A percentile compares a stretch with the other conserved stretches of the same genome.
These are phyloP conservation scores for Phytophthora citricola DNA, from an alignment of 352 stramenopile species.

Conservation along the genomic window DNA sequence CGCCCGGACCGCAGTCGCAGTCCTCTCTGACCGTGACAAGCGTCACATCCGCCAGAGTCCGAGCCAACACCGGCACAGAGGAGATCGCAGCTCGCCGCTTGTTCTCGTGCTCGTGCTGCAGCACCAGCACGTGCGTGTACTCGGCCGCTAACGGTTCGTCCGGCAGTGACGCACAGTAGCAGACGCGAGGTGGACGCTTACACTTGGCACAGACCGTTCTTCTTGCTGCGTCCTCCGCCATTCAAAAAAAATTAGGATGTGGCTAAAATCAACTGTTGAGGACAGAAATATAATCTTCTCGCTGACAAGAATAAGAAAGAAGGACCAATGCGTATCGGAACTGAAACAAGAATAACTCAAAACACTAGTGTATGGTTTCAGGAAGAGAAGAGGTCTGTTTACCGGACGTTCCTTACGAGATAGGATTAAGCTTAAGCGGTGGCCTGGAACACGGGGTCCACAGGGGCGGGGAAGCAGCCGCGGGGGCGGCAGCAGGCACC, in stretches of 20 bases:
- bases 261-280: too few species aligned
- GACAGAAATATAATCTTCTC: too few species aligned
- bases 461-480: constrained; percentile 39
- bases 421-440: constrained; percentile 59
- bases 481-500: constrained; percentile 41
- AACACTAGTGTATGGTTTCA: constrained; percentile 32
- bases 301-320: neutral
- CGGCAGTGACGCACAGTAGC: constrained; percentile 66
- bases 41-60: constrained; percentile 46
- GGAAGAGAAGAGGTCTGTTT: constrained; percentile 37
- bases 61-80: constrained; percentile 68
- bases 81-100: constrained; percentile 63
- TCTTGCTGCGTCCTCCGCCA: constrained; percentile 13
- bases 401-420: constrained; percentile 34
- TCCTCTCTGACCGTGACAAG: constrained; percentile 49
- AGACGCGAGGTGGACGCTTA: constrained; percentile 49
- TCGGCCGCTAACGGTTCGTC: constrained; percentile 24
- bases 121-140: constrained; percentile 57
- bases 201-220: constrained; percentile 56
- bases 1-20: constrained; percentile 30
- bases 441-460: constrained; percentile 57
- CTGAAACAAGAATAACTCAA: neutral
- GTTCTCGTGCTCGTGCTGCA: constrained; percentile 72
- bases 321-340: neutral
- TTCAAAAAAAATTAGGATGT: constrained; percentile 8